A percentile compares a stretch with the other conserved stretches of the same genome.
Conservation (phyloP, 2,329 filamentous ascomycete genomes). For the Sarocladiaceae sp. region DNA sequence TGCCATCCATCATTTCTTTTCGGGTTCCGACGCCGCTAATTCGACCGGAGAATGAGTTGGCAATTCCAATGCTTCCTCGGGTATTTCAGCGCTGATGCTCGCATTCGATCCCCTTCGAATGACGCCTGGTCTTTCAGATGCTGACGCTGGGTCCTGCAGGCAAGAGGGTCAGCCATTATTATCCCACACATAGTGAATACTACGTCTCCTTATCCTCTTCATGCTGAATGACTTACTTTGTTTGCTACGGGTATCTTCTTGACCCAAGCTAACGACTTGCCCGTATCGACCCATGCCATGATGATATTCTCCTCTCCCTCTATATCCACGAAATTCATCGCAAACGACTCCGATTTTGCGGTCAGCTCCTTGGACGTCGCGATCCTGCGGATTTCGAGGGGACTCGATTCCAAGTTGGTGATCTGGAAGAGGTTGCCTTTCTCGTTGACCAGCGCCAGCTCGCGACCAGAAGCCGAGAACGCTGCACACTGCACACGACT, state of each 20-base stretch:
- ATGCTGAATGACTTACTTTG: conserved; percentile 12
- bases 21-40: background rate
- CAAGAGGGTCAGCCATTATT: background rate
- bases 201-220: too few relatives aligned
- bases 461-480: conserved; percentile 30
- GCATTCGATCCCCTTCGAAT: background rate
- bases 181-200: background rate
- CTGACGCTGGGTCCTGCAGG: background rate
- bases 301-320: conserved; percentile 31
- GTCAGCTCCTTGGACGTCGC: conserved; percentile 31
- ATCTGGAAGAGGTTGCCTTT: conserved; percentile 32
- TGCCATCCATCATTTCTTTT: background rate
- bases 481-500: conserved; percentile 31
- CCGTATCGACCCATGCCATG: conserved; percentile 31
- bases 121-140: background rate
- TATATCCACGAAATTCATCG: conserved; percentile 30
- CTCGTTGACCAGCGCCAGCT: conserved; percentile 34
- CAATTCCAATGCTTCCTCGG: background rate
- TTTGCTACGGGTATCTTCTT: conserved; percentile 22
- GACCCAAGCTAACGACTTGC: conserved; percentile 23
- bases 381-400: conserved; percentile 28
- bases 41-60: background rate
- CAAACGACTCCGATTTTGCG: conserved; percentile 28
- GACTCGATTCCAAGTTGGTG: conserved; percentile 29
- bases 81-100: background rate